Percentiles rank a stretch among this genome's conserved stretches.
These are phyloP conservation scores for Podospora didyma DNA, from an alignment of 495 filamentous ascomycete genomes.

Conservation along the genomic window DNA sequence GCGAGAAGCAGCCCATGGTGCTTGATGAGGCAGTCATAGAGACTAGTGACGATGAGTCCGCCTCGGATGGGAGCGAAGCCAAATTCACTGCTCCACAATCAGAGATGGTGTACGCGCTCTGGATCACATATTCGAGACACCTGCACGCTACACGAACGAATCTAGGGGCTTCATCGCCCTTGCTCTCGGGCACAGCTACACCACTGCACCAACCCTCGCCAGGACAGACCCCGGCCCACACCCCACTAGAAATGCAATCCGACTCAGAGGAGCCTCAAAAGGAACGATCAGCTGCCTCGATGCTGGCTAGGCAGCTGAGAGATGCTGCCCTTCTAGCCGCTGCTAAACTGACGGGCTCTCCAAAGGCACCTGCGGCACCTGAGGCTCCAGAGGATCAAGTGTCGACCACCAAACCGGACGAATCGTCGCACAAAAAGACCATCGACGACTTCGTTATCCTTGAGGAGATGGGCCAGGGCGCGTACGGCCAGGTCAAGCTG, in stretches of 20 bases:
- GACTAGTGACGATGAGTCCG: constrained; percentile 46
- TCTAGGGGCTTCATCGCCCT: constrained; percentile 52
- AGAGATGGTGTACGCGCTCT: constrained; percentile 89
- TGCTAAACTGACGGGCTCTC: constrained; percentile 40
- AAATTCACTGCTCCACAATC: constrained; percentile 38
- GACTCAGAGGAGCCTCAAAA: constrained; percentile 40
- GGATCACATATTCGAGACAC: constrained; percentile 94
- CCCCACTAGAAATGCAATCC: constrained; percentile 48
- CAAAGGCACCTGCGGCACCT: constrained; percentile 21
- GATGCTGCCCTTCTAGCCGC: constrained; percentile 56
- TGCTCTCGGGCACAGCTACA: constrained; percentile 56
- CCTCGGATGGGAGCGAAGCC: constrained; percentile 21
- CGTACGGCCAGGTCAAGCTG: constrained; percentile 96
- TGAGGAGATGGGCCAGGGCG: constrained; percentile 98
- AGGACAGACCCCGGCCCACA: constrained; percentile 58
- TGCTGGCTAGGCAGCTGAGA: constrained; percentile 71
- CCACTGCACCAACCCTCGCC: constrained; percentile 75
- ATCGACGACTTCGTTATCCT: constrained; percentile 90
- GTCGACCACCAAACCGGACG: constrained; percentile 15
- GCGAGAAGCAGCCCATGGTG: constrained; percentile 54
- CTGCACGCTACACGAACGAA: constrained; percentile 67
- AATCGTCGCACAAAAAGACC: constrained; percentile 59
- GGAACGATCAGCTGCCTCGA: constrained; percentile 44
- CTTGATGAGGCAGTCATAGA: constrained; percentile 44
- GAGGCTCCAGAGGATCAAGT: constrained; percentile 32